Base-by-base conservation (phyloP, 495 filamentous ascomycete species). In the Saxophila tyrrhenica region DNA sequence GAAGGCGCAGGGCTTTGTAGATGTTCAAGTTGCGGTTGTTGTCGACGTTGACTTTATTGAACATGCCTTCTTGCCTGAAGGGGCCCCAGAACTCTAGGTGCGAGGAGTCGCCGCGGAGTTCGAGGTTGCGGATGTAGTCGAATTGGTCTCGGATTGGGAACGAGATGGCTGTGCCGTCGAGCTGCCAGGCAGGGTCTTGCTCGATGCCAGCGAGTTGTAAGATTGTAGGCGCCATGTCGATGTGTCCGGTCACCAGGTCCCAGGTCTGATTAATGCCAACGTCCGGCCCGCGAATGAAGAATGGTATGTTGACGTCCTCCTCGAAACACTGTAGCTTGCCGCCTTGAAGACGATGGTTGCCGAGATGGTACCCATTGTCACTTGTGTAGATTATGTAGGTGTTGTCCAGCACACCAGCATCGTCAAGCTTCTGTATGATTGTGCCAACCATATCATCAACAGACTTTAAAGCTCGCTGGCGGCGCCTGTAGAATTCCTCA, bases 401-500 rank as follows among this genome's bases (percentile, higher is more conserved):
- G 39, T 58, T 54, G 32, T 58, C 39, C n/a, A 58, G 44, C 3
- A 23, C 32, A n/a, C 51, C 51, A 11, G 5, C 17, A 38, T 22
- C 44, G n/a, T 58, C 51, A 15, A 58, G 51, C 21, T 22, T 54
- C 25, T 53, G 21, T n/a, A 58, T 23, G 11, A 58, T 39, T 9
- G 21, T 20, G 22, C 25, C 50, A 25, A 56, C 45, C 16, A 60
- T 44, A 39, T 60, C 52, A 32, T 60, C 57, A 23, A 60, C 57
- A 1, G 45, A 41, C 20, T 51, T 39, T 5, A 60, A 48, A 22
- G 52, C 38, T 42, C 44, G 52, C 13, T 86, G 69, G 0, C 84
- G 75, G 25, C 75, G 70, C 2, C 78, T 74, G 63, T 86, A 84
- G 60, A 78, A 86, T 47, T 81, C 71, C 57, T 87, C 84, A 51